phyloP scores from a whole-genome alignment of 2,329 filamentous ascomycete genomes.

The Pseudogymnoascus sp. region DNA sequence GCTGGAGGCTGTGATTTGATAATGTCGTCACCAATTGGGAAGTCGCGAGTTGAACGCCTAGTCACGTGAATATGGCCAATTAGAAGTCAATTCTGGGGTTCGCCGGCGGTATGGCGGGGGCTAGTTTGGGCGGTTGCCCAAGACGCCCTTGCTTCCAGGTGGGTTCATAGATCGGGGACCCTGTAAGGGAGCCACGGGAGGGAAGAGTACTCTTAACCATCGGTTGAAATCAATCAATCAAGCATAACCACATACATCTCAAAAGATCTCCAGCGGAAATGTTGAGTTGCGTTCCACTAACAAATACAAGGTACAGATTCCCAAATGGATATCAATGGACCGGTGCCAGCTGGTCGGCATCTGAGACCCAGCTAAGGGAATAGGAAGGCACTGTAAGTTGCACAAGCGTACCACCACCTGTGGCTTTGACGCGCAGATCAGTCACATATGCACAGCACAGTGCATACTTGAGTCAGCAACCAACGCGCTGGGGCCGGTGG shows the following conservation, averaged over 20 bases:
- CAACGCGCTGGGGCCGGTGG: neutral
- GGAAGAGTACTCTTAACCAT: neutral
- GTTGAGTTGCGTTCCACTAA: neutral
- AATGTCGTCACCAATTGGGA: slow-evolving; percentile 1
- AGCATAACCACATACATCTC: neutral
- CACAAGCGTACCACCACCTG: neutral
- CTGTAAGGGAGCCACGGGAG: neutral
- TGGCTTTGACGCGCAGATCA: neutral
- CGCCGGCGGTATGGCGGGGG: neutral
- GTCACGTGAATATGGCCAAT: neutral
- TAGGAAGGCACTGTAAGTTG: neutral
- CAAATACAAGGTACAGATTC: neutral
- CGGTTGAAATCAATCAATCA: neutral
- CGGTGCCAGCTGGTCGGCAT: slow-evolving; percentile 2
- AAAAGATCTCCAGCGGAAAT: neutral
- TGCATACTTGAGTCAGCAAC: slow-evolving; percentile 1
- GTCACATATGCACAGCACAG: slow-evolving; percentile 1
- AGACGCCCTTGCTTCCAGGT: neutral
- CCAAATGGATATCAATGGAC: neutral
- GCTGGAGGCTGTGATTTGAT: neutral
- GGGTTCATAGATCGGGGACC: neutral
- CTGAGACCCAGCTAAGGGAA: neutral
- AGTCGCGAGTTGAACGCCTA: neutral
- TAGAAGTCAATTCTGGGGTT: neutral
- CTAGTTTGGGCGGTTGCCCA: neutral